phyloP scores from a whole-genome alignment of 352 stramenopile genomes.

The Globisporangium paroecandrum region DNA sequence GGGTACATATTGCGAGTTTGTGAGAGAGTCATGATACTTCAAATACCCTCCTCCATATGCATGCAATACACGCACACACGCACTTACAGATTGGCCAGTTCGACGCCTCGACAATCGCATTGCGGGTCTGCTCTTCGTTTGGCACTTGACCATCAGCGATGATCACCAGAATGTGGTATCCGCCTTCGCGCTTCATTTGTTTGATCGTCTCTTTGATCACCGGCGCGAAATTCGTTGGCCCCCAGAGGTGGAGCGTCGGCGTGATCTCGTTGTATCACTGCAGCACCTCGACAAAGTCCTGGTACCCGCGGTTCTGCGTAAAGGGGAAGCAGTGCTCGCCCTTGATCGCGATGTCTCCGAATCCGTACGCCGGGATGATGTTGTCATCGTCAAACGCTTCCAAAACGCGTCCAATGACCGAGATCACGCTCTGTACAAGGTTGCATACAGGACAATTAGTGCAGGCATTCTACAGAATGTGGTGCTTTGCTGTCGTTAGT shows the following conservation, averaged over 20 bases:
- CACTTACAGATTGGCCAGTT: constrained; percentile 57
- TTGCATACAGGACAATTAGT: not conserved
- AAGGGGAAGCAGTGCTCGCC: constrained; percentile 51
- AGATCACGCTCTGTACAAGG: constrained; percentile 54
- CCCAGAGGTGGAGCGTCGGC: constrained; percentile 48
- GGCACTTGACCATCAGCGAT: constrained; percentile 64
- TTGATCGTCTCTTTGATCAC: constrained; percentile 63
- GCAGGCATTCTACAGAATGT: not conserved
- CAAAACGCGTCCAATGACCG: constrained; percentile 64
- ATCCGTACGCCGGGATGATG: constrained; percentile 69
- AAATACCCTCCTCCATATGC: no score
- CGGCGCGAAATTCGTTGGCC: constrained; percentile 63
- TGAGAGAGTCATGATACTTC: no score
- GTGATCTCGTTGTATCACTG: constrained; percentile 57
- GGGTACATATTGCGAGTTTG: no score
- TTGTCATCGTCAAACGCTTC: constrained; percentile 80
- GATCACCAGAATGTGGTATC: constrained; percentile 80
- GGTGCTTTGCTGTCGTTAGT: not conserved
- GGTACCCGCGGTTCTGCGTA: constrained; percentile 30
- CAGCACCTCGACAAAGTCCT: constrained; percentile 58
- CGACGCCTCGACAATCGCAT: constrained; percentile 66
- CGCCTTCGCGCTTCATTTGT: constrained; percentile 32
- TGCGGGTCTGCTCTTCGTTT: constrained; percentile 48
- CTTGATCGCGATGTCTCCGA: constrained; percentile 54
- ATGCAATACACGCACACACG: no score